These are phyloP conservation scores for Hymenoscyphus linearis DNA, from an alignment of 2,329 filamentous ascomycete species.

Conservation along the genomic window DNA sequence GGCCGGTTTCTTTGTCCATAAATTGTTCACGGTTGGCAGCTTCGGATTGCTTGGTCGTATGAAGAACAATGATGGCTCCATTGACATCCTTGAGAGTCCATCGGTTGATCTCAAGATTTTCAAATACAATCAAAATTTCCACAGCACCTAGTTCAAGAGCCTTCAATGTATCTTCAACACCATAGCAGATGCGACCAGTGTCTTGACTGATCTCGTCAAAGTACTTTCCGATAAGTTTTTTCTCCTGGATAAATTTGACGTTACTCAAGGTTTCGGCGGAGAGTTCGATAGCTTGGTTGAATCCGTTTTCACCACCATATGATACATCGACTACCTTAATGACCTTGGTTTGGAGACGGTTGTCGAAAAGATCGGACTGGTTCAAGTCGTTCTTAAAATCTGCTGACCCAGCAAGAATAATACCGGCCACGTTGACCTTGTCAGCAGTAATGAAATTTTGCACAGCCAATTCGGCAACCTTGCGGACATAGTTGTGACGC, in stretches of 20 bases:
- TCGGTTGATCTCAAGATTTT: constrained; percentile 92
- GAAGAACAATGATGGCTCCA: constrained; percentile 68
- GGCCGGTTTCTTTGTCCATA: constrained; percentile 90
- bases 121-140: constrained; percentile 91
- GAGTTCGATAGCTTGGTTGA: constrained; percentile 98
- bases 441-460: constrained; percentile 99
- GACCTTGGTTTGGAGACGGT: constrained; percentile 85
- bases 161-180: constrained; percentile 96
- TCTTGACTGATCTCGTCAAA: constrained; percentile 99
- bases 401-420: constrained; percentile 93
- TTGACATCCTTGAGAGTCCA: constrained; percentile 80
- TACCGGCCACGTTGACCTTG: constrained; percentile 94
- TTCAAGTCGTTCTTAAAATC: constrained; percentile 99
- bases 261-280: constrained; percentile 94
- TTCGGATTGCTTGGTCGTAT: constrained; percentile 86
- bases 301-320: constrained; percentile 97
- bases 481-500: constrained; percentile 99
- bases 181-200: constrained; percentile 94
- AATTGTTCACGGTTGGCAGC: constrained; percentile 70
- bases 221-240: constrained; percentile 98
- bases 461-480: constrained; percentile 94
- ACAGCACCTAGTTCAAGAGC: constrained; percentile 92
- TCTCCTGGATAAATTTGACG: constrained; percentile 99
- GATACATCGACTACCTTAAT: constrained; percentile 99
- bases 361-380: constrained; percentile 94